These are phyloP conservation scores for Aspergillus cavernicola DNA, from an alignment of 495 filamentous ascomycete genomes.

Conservation along the genomic window DNA sequence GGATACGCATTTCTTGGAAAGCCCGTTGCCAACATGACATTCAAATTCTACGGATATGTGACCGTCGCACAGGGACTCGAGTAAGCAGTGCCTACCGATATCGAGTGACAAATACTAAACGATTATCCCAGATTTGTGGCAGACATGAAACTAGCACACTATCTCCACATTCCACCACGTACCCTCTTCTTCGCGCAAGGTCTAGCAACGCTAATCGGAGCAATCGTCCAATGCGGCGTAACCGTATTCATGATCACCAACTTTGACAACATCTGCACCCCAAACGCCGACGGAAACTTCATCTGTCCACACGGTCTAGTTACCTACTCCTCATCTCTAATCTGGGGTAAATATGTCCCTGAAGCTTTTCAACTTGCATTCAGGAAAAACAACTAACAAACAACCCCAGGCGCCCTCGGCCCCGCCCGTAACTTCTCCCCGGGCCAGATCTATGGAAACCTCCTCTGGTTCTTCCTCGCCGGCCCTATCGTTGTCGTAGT, in stretches of 20 bases:
- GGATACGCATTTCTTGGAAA: constrained; percentile 67
- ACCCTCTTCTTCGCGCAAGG: constrained; percentile 68
- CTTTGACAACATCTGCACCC: constrained; percentile 59
- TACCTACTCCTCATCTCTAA: constrained; percentile 66
- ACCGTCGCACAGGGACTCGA: constrained; percentile 53
- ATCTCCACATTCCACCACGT: constrained; percentile 70
- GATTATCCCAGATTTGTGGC: constrained; percentile 54
- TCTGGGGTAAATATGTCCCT: constrained; percentile 52
- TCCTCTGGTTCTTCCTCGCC: constrained; percentile 61
- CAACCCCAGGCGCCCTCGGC: constrained; percentile 50
- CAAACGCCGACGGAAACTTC: constrained; percentile 58
- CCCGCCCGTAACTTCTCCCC: constrained; percentile 65
- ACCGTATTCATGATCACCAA: constrained; percentile 62
- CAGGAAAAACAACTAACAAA: background rate
- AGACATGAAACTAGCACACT: constrained; percentile 75
- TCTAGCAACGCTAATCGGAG: constrained; percentile 60
- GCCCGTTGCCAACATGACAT: constrained; percentile 67
- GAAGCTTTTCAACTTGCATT: background rate
- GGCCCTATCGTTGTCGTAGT: constrained; percentile 55
- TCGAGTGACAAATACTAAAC: background rate
- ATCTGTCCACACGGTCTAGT: constrained; percentile 65
- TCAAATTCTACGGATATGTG: constrained; percentile 74
- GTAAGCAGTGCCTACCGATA: constrained; percentile 25
- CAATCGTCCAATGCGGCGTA: constrained; percentile 62
- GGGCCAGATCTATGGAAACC: constrained; percentile 60